These are phyloP conservation scores for Guyanaporus albipodus DNA, from an alignment of 768 basidiomycete species.

Conservation along the genomic window DNA sequence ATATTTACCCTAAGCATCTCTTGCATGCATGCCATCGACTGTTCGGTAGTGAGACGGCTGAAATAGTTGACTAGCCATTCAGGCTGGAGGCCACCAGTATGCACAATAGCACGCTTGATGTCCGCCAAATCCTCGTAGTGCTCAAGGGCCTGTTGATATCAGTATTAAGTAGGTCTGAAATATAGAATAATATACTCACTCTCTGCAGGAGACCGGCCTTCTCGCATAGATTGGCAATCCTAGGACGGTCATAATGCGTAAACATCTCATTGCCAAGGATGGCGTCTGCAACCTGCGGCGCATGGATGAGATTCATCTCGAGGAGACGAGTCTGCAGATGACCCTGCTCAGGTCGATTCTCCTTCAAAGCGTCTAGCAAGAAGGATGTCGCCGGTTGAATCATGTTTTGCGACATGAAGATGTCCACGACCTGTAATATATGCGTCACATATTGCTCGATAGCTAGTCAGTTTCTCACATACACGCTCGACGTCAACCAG, in stretches of 20 bases:
- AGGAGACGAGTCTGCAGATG: conserved; percentile 93
- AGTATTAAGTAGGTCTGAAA: background rate
- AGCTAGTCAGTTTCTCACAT: conserved; percentile 20
- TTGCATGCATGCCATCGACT: conserved; percentile 92
- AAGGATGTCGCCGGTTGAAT: conserved; percentile 99
- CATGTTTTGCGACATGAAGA: conserved; percentile 99
- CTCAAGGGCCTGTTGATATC: conserved; percentile 77
- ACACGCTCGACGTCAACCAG: conserved; percentile 92
- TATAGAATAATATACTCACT: conserved; percentile 42
- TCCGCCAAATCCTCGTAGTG: conserved; percentile 98
- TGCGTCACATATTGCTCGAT: background rate
- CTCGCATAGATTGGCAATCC: conserved; percentile 97
- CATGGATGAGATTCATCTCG: conserved; percentile 97
- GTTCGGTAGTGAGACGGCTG: conserved; percentile 93
- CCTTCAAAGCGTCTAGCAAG: conserved; percentile 95
- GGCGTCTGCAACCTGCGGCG: conserved; percentile 98
- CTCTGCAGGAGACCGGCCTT: conserved; percentile 95
- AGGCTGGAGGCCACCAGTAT: conserved; percentile 75
- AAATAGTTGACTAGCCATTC: conserved; percentile 99
- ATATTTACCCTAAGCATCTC: conserved; percentile 98
- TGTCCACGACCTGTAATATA: conserved; percentile 78
- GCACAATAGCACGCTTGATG: conserved; percentile 97
- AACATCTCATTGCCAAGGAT: conserved; percentile 99
- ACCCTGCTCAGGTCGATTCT: conserved; percentile 96
- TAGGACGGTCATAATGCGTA: conserved; percentile 89